These are phyloP conservation scores for Beta lomatogona DNA, from an alignment of 179 eudicot genomes.

Conservation along the genomic window DNA sequence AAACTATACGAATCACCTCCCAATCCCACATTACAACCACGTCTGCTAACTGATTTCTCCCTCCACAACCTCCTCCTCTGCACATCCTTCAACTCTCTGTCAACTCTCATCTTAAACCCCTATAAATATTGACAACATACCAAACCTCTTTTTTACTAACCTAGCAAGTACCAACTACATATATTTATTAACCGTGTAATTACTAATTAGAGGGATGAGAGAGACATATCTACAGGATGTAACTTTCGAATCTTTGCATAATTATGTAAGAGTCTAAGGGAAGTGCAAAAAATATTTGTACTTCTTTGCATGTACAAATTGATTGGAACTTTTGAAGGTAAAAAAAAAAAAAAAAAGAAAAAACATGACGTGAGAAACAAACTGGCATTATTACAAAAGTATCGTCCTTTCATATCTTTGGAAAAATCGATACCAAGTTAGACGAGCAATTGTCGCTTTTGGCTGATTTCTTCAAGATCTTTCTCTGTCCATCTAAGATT, in stretches of 20 bases:
- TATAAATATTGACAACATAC: constrained; percentile 6
- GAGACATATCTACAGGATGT: constrained; percentile 20
- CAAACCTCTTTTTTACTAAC: constrained; percentile 4
- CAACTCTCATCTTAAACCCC: constrained; percentile 4
- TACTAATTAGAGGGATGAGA: background rate
- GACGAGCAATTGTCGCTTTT: constrained; percentile 24
- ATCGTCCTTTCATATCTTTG: constrained; percentile 30
- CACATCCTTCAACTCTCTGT: no score
- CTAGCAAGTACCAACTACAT: background rate
- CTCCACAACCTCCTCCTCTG: no score
- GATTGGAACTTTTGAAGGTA: background rate
- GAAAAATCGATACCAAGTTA: constrained; percentile 18
- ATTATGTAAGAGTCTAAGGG: constrained; percentile 8
- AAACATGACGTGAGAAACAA: constrained; percentile 15
- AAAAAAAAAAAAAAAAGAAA: background rate
- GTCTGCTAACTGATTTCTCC: no score
- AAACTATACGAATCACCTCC: no score
- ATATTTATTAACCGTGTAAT: background rate
- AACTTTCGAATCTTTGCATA: constrained; percentile 23
- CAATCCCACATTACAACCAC: no score
- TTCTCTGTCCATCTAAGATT: constrained; percentile 34
- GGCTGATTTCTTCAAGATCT: constrained; percentile 25
- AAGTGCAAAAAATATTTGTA: constrained; percentile 5
- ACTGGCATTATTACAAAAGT: constrained; percentile 4
- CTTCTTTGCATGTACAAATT: background rate